Evolutionary conservation across 2,329 filamentous ascomycete species (phyloP).

Genomic region (Cladosporium oxysporum): DNA sequence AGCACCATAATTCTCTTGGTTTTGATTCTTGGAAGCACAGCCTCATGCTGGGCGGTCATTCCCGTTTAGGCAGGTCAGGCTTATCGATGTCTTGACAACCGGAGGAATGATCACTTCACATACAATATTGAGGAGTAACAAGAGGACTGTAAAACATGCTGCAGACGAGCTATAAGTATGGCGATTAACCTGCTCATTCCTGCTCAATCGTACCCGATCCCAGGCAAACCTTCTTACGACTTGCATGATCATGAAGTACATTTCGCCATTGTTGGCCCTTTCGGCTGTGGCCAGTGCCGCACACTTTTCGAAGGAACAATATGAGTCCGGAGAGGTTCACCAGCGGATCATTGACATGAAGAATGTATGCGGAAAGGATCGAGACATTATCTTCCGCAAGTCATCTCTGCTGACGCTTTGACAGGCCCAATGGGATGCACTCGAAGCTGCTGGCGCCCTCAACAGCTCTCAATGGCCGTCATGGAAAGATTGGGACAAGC

Average conservation of each 20-base stretch:
- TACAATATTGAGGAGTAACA: background rate
- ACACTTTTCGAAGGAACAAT: conserved; percentile 36
- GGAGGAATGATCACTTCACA: background rate
- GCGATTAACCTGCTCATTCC: background rate
- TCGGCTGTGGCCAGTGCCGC: conserved; percentile 22
- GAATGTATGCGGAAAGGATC: conserved; percentile 23
- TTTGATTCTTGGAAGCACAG: conserved; percentile 4
- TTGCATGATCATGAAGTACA: conserved; percentile 23
- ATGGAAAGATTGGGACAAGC: conserved; percentile 42
- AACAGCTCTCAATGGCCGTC: conserved; percentile 25
- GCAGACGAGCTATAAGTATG: conserved; percentile 3
- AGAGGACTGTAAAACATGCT: background rate
- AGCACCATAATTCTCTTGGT: conserved; percentile 6
- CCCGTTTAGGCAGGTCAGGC: conserved; percentile 17
- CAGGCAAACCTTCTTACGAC: conserved; percentile 4
- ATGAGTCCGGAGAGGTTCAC: conserved; percentile 44
- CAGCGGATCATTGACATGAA: conserved; percentile 39
- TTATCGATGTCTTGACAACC: conserved; percentile 17
- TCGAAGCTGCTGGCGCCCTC: conserved; percentile 23
- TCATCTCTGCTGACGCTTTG: background rate
- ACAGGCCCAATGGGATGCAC: conserved; percentile 30
- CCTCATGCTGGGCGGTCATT: conserved; percentile 17
- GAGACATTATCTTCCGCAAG: background rate
- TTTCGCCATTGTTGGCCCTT: conserved; percentile 22
- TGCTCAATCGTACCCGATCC: background rate